Conservation (phyloP, 768 basidiomycete species). For the Tricholoma bakamatsutake region DNA sequence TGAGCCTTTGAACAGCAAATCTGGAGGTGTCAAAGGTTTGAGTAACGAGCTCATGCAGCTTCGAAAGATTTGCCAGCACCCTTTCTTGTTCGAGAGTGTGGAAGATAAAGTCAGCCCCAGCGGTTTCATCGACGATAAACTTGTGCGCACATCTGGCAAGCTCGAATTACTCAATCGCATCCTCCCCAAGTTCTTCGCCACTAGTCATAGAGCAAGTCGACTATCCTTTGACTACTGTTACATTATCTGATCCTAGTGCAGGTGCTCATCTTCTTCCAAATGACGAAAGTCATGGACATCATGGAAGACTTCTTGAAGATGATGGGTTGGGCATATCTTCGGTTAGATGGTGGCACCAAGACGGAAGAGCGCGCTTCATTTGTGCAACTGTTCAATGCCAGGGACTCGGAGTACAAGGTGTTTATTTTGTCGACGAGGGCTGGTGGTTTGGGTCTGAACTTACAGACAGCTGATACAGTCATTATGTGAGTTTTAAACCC, state of each 20-base stretch:
- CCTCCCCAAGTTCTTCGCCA: slow-evolving; percentile 90
- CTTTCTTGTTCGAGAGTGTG: slow-evolving; percentile 92
- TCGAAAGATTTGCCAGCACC: slow-evolving; percentile 97
- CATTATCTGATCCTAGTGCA: slow-evolving; percentile 21
- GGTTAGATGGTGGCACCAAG: slow-evolving; percentile 95
- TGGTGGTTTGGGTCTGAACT: slow-evolving; percentile 88
- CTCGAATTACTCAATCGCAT: slow-evolving; percentile 88
- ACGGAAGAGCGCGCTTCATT: slow-evolving; percentile 90
- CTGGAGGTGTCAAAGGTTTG: slow-evolving; percentile 77
- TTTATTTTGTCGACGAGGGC: slow-evolving; percentile 94
- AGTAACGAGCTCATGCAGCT: slow-evolving; percentile 98
- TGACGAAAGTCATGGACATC: slow-evolving; percentile 99
- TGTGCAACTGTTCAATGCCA: slow-evolving; percentile 86
- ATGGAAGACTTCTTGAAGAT: slow-evolving; percentile 93
- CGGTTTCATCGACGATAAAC: slow-evolving; percentile 75
- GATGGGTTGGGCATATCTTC: slow-evolving; percentile 81
- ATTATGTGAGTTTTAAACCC: slow-evolving; percentile 61
- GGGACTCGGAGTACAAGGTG: slow-evolving; percentile 78
- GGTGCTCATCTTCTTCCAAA: slow-evolving; percentile 99
- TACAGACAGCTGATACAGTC: slow-evolving; percentile 95
- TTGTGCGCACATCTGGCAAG: slow-evolving; percentile 87
- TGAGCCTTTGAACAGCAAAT: slow-evolving; percentile 40
- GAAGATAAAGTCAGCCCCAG: slow-evolving; percentile 90
- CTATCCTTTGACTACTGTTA: background rate
- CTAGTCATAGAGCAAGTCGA: slow-evolving; percentile 74